phyloP scores from a whole-genome alignment of 768 basidiomycete genomes.

The Dentipellis sp. region DNA sequence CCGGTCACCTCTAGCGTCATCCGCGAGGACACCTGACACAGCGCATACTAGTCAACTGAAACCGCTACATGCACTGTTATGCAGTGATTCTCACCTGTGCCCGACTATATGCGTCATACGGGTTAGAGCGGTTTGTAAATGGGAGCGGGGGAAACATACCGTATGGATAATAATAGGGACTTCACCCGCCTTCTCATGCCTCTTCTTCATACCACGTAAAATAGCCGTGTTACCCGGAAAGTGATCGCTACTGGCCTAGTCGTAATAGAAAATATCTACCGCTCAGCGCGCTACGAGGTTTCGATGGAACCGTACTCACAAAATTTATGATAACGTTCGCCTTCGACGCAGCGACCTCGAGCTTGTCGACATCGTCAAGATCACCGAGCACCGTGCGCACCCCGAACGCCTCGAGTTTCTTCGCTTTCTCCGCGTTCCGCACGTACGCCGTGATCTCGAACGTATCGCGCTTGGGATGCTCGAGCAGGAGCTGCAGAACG shows the following conservation, averaged over 20 bases:
- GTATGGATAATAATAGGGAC: background rate
- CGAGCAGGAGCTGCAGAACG: background rate
- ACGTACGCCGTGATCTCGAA: background rate
- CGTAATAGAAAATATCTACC: background rate
- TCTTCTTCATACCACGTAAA: background rate
- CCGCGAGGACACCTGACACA: background rate
- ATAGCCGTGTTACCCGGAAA: background rate
- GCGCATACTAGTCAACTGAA: constrained; percentile 22
- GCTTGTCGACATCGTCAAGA: background rate
- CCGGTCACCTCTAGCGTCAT: constrained; percentile 13
- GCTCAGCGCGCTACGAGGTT: background rate
- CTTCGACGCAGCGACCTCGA: background rate
- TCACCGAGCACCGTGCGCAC: background rate
- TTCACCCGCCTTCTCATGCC: background rate
- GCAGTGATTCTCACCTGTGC: background rate
- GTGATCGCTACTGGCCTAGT: background rate
- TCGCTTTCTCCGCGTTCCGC: background rate
- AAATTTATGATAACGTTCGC: background rate
- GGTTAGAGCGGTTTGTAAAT: background rate
- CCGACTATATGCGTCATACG: background rate
- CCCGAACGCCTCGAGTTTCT: background rate
- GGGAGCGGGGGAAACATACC: background rate
- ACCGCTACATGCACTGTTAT: too few species aligned
- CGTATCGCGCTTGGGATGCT: background rate
- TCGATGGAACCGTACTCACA: background rate